These are phyloP conservation scores for Podospora anserina DNA, from an alignment of 495 filamentous ascomycete genomes.

Conservation along the genomic window DNA sequence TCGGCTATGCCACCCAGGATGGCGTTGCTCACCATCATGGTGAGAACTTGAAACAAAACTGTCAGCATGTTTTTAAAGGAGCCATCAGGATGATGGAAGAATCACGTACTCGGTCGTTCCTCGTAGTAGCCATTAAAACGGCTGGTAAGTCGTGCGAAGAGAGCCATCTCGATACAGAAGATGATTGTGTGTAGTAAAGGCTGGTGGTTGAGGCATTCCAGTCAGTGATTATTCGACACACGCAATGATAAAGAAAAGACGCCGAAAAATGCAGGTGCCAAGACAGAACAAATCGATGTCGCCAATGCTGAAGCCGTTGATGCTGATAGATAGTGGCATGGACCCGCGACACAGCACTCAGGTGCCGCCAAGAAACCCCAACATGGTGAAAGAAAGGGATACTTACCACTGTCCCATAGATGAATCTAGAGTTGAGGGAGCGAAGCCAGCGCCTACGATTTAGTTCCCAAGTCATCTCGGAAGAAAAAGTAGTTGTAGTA, in stretches of 20 bases:
- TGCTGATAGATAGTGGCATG: constrained; percentile 8
- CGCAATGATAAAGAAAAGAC: constrained; percentile 8
- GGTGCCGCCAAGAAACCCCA: too few relatives aligned
- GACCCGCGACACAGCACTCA: constrained; percentile 21
- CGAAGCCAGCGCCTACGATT: constrained; percentile 61
- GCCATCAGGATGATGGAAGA: neutral
- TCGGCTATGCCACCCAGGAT: constrained; percentile 82
- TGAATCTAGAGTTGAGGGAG: constrained; percentile 70
- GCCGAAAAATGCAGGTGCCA: constrained; percentile 1
- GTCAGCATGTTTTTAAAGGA: constrained; percentile 1
- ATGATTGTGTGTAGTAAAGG: constrained; percentile 83
- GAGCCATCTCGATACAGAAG: constrained; percentile 82
- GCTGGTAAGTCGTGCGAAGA: constrained; percentile 72
- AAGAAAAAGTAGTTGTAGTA: neutral
- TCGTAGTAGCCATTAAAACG: constrained; percentile 94
- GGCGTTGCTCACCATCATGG: constrained; percentile 97
- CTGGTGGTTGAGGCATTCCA: constrained; percentile 44
- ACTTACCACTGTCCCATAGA: constrained; percentile 78
- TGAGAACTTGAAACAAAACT: constrained; percentile 61
- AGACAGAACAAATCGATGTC: constrained; percentile 5
- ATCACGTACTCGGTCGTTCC: constrained; percentile 67
- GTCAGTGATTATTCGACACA: constrained; percentile 9
- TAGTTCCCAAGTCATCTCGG: constrained; percentile 52
- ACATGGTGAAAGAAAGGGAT: constrained; percentile 19
- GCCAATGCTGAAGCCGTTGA: constrained; percentile 6